Evolutionary conservation across 352 stramenopile species (phyloP), one percentile per base, ranked within the genome.

Genomic region (Globisporangium irregulare): DNA sequence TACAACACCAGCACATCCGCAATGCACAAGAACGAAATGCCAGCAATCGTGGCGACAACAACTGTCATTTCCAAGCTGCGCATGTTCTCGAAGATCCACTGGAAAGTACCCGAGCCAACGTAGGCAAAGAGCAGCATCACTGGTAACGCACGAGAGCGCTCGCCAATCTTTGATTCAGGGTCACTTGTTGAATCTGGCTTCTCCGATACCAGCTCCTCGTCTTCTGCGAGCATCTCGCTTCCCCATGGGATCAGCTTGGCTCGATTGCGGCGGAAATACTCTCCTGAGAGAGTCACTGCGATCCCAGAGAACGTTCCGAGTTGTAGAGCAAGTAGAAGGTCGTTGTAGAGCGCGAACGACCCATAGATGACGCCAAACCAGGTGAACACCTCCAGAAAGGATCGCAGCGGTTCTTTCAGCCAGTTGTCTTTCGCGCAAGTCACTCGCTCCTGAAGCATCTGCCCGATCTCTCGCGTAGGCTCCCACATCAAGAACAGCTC

Each of bases 31-130:
- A 95, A 95, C n/a, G 75, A 80, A 32, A 95, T 93, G 18, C 88
- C 88, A 57, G 88, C 88, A 20, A 94, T 78, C 0, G 88, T 90
- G 1, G 86, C 88, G 10, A 95, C 70, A 9, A 90, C 59, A 15
- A 94, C 80, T 4, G 85, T 94, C 27, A 95, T 84, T 71, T 95
- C 88, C 18, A 95, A 72, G 48, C 86, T 90, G 48, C 88, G 86
- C 56, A 93, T 89, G 64, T 95, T 93, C 62, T 95, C 88, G 59
- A 91, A 95, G 34, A 95, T 95, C 87, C 87, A 95, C 62, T 93
- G 85, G 64, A 95, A 95, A 9, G 87, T 95, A 36, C 87, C 85
- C 18, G 87, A 93, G 1, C 88, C 88, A 24, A 95, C 86, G 66
- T 95, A 95, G 22, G 86, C 86, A 67, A 95, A 94, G 48, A 95